phyloP scores from a whole-genome alignment of 495 filamentous ascomycete species.

The Penicillium nucicola region DNA sequence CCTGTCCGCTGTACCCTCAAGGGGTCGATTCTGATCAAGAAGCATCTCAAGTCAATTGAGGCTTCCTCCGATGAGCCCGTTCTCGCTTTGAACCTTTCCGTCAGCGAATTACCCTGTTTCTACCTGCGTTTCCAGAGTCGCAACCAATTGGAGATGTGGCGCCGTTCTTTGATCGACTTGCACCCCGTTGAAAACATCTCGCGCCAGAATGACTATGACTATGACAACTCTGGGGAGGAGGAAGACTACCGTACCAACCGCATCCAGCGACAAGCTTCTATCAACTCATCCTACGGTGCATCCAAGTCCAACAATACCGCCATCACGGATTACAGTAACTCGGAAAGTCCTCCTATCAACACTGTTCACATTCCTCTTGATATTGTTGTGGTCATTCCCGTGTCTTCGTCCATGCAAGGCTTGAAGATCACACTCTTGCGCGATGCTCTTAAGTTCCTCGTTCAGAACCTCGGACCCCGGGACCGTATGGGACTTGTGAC shows the following conservation, averaged over 20 bases:
- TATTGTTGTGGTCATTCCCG: conserved; percentile 93
- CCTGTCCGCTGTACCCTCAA: conserved; percentile 82
- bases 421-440: conserved; percentile 94
- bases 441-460: conserved; percentile 92
- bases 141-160: conserved; percentile 86
- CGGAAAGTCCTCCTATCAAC: conserved; percentile 54
- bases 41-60: conserved; percentile 92
- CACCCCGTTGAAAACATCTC: conserved; percentile 60
- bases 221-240: conserved; percentile 82
- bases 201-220: conserved; percentile 70
- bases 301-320: conserved; percentile 45
- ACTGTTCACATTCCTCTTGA: conserved; percentile 90
- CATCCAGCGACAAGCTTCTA: conserved; percentile 79
- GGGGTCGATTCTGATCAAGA: conserved; percentile 97
- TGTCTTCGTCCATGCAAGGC: conserved; percentile 98
- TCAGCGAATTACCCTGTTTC: conserved; percentile 93
- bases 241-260: conserved; percentile 77
- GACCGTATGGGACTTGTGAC: conserved; percentile 98
- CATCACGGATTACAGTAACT: conserved; percentile 62
- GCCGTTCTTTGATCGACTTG: conserved; percentile 80
- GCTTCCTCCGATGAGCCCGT: conserved; percentile 70
- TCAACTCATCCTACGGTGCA: conserved; percentile 78
- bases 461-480: conserved; percentile 84
- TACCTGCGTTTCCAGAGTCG: conserved; percentile 88
- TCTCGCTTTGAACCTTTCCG: conserved; percentile 86